Percentiles rank a stretch among this genome's conserved stretches.
Evolutionary conservation across 2,329 filamentous ascomycete genomes (phyloP).

Genomic region (Plenodomus tracheiphilus): DNA sequence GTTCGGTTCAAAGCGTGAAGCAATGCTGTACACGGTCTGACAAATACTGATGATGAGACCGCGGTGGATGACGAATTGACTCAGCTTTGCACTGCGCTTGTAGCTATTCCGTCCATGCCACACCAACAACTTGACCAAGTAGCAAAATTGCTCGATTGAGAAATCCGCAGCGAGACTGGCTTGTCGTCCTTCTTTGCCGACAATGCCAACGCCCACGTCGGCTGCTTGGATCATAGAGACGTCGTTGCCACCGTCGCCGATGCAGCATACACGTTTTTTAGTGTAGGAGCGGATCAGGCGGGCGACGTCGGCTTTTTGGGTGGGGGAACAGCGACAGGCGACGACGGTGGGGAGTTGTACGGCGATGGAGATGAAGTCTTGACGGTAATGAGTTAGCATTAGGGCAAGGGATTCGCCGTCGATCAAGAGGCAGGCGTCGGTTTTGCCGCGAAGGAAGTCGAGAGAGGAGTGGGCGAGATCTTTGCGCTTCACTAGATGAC

Average conservation of each 20-base stretch:
- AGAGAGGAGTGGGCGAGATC: slow-evolving; percentile 85
- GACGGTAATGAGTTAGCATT: slow-evolving; percentile 79
- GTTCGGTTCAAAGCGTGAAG: slow-evolving; percentile 87
- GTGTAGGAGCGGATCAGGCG: slow-evolving; percentile 87
- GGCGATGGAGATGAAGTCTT: slow-evolving; percentile 84
- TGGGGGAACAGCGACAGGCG: slow-evolving; percentile 94
- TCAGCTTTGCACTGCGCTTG: slow-evolving; percentile 92
- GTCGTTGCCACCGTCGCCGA: slow-evolving; percentile 97
- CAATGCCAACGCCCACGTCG: slow-evolving; percentile 95
- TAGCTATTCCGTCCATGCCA: slow-evolving; percentile 99
- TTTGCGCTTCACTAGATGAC: slow-evolving; percentile 67
- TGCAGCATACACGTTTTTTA: slow-evolving; percentile 94
- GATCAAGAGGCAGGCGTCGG: slow-evolving; percentile 85
- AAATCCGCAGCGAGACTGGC: slow-evolving; percentile 95
- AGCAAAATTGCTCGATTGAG: slow-evolving; percentile 91
- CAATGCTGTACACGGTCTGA: slow-evolving; percentile 96
- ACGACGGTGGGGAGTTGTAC: slow-evolving; percentile 89
- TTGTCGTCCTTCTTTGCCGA: slow-evolving; percentile 95
- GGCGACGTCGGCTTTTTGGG: slow-evolving; percentile 94
- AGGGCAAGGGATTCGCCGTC: slow-evolving; percentile 89
- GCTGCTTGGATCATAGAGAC: slow-evolving; percentile 99
- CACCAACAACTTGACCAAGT: slow-evolving; percentile 94
- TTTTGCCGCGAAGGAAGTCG: slow-evolving; percentile 83
- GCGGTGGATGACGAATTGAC: slow-evolving; percentile 97
- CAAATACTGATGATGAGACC: slow-evolving; percentile 94